phyloP scores from a whole-genome alignment of 805 yeast genomes.

The Metschnikowia similis region DNA sequence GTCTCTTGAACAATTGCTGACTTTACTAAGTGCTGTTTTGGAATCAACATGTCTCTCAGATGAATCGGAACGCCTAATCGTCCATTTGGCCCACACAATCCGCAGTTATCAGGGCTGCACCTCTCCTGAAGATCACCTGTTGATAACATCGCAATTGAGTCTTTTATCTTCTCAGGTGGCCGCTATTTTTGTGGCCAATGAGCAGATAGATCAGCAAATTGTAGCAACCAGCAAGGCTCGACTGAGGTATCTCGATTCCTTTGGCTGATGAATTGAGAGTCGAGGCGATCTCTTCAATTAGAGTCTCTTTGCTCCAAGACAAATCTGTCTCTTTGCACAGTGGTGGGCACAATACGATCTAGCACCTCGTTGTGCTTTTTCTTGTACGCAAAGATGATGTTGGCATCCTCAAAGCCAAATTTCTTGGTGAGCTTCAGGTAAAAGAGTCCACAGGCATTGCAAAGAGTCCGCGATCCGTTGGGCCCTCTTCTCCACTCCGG shows the following conservation, averaged over 20 bases:
- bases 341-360: slow-evolving; percentile 15
- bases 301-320: not conserved
- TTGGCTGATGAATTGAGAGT: not conserved
- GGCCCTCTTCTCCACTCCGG: slow-evolving; percentile 97
- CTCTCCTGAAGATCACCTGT: slow-evolving; percentile 11
- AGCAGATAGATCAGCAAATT: slow-evolving; percentile 8
- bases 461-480: slow-evolving; percentile 70
- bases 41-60: slow-evolving; percentile 1
- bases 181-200: slow-evolving; percentile 11
- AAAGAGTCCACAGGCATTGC: slow-evolving; percentile 90
- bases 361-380: slow-evolving; percentile 12
- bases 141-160: slow-evolving; percentile 26
- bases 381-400: slow-evolving; percentile 12
- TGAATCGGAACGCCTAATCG: slow-evolving; percentile 15
- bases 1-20: slow-evolving; percentile 21
- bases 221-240: slow-evolving; percentile 5
- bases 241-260: not conserved
- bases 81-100: slow-evolving; percentile 26
- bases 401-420: slow-evolving; percentile 42
- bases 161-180: slow-evolving; percentile 29
- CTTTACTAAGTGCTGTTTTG: slow-evolving; percentile 21
- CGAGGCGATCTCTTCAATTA: not conserved
- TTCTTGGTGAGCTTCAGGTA: slow-evolving; percentile 56
- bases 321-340: slow-evolving; percentile 10
- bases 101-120: slow-evolving; percentile 12